Evolutionary conservation across 768 basidiomycete species (phyloP).

Genomic region (Lactifluus piperatus): DNA sequence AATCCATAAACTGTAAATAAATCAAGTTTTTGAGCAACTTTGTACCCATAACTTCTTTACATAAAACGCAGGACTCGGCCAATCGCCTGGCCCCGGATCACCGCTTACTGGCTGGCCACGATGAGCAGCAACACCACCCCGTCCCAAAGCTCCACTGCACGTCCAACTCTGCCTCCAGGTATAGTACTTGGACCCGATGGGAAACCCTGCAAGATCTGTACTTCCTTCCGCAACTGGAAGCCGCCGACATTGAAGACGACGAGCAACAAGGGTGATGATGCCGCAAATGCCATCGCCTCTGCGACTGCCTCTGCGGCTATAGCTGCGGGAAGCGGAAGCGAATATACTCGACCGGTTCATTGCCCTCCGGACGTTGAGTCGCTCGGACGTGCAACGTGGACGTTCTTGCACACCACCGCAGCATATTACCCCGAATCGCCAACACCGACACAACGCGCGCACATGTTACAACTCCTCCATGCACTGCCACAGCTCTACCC

Average conservation of each 20-base stretch:
- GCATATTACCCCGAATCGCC: slow-evolving; percentile 91
- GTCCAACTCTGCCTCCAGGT: slow-evolving; percentile 55
- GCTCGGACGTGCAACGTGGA: slow-evolving; percentile 91
- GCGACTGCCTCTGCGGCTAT: slow-evolving; percentile 24
- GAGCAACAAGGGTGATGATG: slow-evolving; percentile 21
- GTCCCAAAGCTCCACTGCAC: neutral
- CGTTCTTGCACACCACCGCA: slow-evolving; percentile 91
- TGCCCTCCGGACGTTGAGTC: slow-evolving; percentile 90
- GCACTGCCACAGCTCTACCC: slow-evolving; percentile 83
- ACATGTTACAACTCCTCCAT: slow-evolving; percentile 75
- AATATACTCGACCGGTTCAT: slow-evolving; percentile 40
- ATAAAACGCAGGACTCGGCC: too few species aligned
- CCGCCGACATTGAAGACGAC: slow-evolving; percentile 25
- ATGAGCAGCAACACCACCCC: neutral
- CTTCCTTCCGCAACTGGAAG: slow-evolving; percentile 67
- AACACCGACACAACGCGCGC: slow-evolving; percentile 60
- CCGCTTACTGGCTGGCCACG: too few species aligned
- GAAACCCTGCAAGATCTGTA: slow-evolving; percentile 91
- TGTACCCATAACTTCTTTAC: too few species aligned
- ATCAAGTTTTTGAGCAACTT: too few species aligned
- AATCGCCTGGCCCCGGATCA: too few species aligned
- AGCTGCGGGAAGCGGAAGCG: slow-evolving; percentile 20
- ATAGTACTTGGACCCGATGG: slow-evolving; percentile 89
- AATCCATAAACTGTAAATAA: too few species aligned
- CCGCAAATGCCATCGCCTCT: slow-evolving; percentile 30